Percentiles rank a stretch among this genome's conserved stretches.
Conservation (phyloP, 1,284 basidiomycete species). For the Rhizopogon hawkerae region DNA sequence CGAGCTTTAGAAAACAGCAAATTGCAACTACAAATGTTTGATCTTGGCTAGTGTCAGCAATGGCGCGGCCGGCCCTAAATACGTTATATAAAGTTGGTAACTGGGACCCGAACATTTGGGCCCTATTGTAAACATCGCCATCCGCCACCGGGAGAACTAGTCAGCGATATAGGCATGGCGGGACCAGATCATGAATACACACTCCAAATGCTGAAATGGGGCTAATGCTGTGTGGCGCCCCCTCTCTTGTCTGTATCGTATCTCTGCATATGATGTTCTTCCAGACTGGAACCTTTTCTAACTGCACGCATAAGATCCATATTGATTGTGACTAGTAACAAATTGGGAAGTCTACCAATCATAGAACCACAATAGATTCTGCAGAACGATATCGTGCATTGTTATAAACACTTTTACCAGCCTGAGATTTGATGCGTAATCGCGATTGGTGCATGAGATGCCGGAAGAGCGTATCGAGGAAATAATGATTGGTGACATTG, state of each 20-base stretch:
- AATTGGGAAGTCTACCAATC: slow-evolving; percentile 26
- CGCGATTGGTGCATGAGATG: not conserved
- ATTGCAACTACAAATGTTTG: slow-evolving; percentile 9
- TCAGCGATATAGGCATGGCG: slow-evolving; percentile 9
- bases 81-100: slow-evolving; percentile 1
- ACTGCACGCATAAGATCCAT: slow-evolving; percentile 7
- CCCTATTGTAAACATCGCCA: slow-evolving; percentile 26
- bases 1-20: slow-evolving; percentile 4
- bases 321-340: slow-evolving; percentile 4
- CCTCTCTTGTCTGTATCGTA: slow-evolving; percentile 3
- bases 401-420: slow-evolving; percentile 82
- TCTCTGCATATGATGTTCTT: slow-evolving; percentile 11
- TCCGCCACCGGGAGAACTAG: slow-evolving; percentile 27
- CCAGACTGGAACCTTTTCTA: slow-evolving; percentile 3
- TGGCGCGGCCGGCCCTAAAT: slow-evolving; percentile 19
- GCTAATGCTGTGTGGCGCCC: slow-evolving; percentile 15
- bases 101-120: slow-evolving; percentile 11
- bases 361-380: slow-evolving; percentile 53
- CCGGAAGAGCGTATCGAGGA: not conserved
- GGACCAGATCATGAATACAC: slow-evolving; percentile 4
- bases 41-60: slow-evolving; percentile 11
- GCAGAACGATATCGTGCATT: slow-evolving; percentile 69
- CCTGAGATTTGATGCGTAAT: slow-evolving; percentile 31
- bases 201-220: slow-evolving; percentile 1
- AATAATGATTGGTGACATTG: slow-evolving; percentile 1